Evolutionary conservation across 106 monocot species (phyloP).

Genomic region (Agapanthus africanus): DNA sequence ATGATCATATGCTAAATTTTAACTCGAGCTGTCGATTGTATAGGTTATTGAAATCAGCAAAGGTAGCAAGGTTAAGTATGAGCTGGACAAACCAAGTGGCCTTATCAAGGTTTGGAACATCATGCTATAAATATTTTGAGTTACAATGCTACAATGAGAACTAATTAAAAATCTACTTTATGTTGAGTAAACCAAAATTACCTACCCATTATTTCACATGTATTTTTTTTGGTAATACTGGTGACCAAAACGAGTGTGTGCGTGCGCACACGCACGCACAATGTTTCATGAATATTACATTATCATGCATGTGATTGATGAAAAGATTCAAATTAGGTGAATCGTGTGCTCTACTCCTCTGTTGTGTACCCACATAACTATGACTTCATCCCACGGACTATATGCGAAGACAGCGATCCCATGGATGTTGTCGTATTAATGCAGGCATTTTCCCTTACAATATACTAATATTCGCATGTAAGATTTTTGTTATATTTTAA

Average conservation of each 20-base stretch:
- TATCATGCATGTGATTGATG: too few species aligned
- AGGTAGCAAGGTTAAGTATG: slow-evolving; percentile 86
- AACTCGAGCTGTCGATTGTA: not conserved
- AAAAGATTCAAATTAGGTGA: not conserved
- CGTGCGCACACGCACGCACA: too few species aligned
- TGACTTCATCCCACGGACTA: too few species aligned
- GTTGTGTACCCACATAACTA: too few species aligned
- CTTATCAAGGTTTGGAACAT: slow-evolving; percentile 56
- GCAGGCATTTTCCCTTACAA: too few species aligned
- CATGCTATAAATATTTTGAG: not conserved
- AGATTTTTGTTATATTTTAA: not conserved
- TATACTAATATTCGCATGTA: not conserved
- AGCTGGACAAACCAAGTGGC: slow-evolving; percentile 65
- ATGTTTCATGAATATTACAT: not conserved
- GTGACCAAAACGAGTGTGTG: not conserved
- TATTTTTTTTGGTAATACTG: not conserved
- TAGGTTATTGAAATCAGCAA: slow-evolving; percentile 76
- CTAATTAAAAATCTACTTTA: not conserved
- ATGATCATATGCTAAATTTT: not conserved
- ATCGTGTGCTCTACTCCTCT: too few species aligned
- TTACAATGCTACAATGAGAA: not conserved
- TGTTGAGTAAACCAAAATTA: not conserved
- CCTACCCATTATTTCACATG: not conserved
- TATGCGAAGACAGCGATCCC: too few species aligned
- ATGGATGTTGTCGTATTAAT: too few species aligned